Evolutionary conservation across 371 early-diverging fungal species (phyloP).

Genomic region (Rhizopus arrhizus): DNA sequence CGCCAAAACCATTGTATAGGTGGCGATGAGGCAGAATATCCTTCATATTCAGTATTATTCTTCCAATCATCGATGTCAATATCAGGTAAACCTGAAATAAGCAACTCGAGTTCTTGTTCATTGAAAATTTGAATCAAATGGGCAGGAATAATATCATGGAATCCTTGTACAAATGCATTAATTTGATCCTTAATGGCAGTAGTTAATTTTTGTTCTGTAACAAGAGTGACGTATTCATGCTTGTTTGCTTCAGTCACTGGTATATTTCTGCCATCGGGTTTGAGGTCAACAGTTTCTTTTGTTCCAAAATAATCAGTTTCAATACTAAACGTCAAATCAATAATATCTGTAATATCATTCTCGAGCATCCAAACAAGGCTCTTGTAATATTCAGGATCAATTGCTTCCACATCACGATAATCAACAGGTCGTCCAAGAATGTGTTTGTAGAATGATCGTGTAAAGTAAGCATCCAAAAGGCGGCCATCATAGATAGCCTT

Average conservation of each 20-base stretch:
- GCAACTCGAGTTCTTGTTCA: conserved; percentile 97
- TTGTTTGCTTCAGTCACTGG: conserved; percentile 97
- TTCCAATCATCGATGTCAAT: conserved; percentile 99
- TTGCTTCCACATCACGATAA: conserved; percentile 95
- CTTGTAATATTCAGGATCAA: conserved; percentile 97
- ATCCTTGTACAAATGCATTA: conserved; percentile 90
- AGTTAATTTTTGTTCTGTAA: conserved; percentile 88
- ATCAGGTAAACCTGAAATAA: conserved; percentile 98
- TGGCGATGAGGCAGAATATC: conserved; percentile 83
- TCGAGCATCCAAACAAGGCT: conserved; percentile 97
- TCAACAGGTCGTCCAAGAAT: conserved; percentile 91
- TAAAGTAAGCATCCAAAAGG: conserved; percentile 95
- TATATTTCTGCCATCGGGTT: conserved; percentile 88
- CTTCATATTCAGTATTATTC: conserved; percentile 95
- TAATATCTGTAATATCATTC: conserved; percentile 94
- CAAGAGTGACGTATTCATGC: conserved; percentile 92
- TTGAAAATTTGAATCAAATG: conserved; percentile 94
- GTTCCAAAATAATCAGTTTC: conserved; percentile 95
- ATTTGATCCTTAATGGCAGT: conserved; percentile 93
- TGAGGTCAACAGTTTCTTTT: conserved; percentile 83
- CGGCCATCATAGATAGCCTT: conserved; percentile 98
- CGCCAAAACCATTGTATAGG: conserved; percentile 99
- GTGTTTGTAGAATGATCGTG: conserved; percentile 97
- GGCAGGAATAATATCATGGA: conserved; percentile 94
- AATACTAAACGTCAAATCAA: conserved; percentile 93